A percentile compares a stretch with the other conserved stretches of the same genome.
phyloP scores from a whole-genome alignment of 2,329 filamentous ascomycete genomes.

The Colletotrichum noveboracense region DNA sequence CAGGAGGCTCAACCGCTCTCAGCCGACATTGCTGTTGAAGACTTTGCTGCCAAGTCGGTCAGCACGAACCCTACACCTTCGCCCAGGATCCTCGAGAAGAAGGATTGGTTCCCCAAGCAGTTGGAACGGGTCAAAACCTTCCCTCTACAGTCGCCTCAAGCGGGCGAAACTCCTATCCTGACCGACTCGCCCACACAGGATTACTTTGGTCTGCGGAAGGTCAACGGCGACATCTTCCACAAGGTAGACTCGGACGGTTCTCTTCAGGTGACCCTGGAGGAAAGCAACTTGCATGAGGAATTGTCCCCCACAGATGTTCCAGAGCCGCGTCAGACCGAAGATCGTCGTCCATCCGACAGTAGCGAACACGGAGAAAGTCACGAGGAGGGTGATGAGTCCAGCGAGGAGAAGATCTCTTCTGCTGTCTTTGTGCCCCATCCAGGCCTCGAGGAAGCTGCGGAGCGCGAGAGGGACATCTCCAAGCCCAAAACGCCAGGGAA shows the following conservation, averaged over 20 bases:
- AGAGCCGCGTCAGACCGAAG: constrained; percentile 13
- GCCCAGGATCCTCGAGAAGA: constrained; percentile 25
- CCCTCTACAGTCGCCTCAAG: constrained; percentile 16
- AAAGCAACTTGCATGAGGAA: not conserved
- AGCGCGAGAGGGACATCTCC: constrained; percentile 30
- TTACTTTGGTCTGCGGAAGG: constrained; percentile 22
- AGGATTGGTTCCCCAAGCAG: constrained; percentile 19
- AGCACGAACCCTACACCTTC: constrained; percentile 19
- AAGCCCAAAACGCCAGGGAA: constrained; percentile 22
- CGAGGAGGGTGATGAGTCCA: constrained; percentile 66
- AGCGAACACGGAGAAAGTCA: constrained; percentile 42
- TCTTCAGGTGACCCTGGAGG: not conserved
- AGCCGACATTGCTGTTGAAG: constrained; percentile 19
- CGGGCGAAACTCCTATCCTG: constrained; percentile 14
- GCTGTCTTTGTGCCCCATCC: constrained; percentile 84
- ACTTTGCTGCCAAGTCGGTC: constrained; percentile 14
- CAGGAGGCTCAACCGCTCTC: constrained; percentile 31
- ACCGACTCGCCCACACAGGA: constrained; percentile 22
- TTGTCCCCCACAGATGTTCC: not conserved
- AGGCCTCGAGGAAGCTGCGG: constrained; percentile 47
- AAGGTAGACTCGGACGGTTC: constrained; percentile 15
- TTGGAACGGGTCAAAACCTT: constrained; percentile 16
- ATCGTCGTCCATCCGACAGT: constrained; percentile 42
- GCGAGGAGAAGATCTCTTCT: constrained; percentile 86
- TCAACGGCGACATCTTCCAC: constrained; percentile 22